Percentiles rank a stretch among this genome's conserved stretches.
Evolutionary conservation across 805 yeast species (phyloP).

Genomic region (Isabelozyma rhagii): DNA sequence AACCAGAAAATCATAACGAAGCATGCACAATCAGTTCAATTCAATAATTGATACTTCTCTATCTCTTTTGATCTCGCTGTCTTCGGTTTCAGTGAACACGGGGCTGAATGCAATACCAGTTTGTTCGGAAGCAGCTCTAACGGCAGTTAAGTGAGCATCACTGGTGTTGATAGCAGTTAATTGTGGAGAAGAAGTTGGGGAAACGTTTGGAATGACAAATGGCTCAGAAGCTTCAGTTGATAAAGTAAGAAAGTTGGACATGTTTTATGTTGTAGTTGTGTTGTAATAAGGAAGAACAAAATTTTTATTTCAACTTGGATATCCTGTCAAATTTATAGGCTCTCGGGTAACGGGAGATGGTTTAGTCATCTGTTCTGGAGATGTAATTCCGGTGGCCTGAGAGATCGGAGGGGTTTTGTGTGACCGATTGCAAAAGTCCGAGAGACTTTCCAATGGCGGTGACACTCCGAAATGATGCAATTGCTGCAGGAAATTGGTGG

Average conservation of each 20-base stretch:
- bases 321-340: background rate
- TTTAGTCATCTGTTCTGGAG: slow-evolving; percentile 1
- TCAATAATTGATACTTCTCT: slow-evolving; percentile 23
- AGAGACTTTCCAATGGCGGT: background rate
- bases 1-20: background rate
- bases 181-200: slow-evolving; percentile 48
- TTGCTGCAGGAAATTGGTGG: background rate
- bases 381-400: background rate
- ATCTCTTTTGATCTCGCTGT: slow-evolving; percentile 1
- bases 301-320: background rate
- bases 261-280: background rate
- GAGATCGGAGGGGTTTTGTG: background rate
- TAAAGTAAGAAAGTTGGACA: slow-evolving; percentile 46
- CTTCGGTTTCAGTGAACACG: slow-evolving; percentile 1
- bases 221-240: slow-evolving; percentile 58
- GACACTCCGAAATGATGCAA: background rate
- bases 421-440: background rate
- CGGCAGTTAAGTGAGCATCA: background rate
- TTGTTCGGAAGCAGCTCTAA: background rate
- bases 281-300: background rate
- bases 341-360: background rate
- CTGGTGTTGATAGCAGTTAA: slow-evolving; percentile 9
- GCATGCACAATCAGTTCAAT: slow-evolving; percentile 11
- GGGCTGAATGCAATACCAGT: slow-evolving; percentile 1
- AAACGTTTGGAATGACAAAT: slow-evolving; percentile 60